Evolutionary conservation across 2,329 filamentous ascomycete genomes (phyloP), one percentile per base, ranked within the genome.

Genomic region (Elsinoe fawcettii): DNA sequence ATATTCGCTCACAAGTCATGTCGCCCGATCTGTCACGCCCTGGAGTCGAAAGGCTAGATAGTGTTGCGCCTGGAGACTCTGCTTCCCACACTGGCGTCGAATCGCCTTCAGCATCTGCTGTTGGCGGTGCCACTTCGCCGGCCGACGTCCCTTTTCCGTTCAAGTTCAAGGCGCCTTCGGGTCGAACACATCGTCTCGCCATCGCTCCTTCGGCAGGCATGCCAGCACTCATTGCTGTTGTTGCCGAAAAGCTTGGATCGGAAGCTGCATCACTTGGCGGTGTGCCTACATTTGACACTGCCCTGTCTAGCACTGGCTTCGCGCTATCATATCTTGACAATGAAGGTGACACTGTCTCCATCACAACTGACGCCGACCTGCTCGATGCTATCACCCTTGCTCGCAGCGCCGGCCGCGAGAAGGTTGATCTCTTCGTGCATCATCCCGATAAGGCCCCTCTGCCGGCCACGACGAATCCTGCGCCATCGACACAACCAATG

Each of bases 141-240:
- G 77, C 88, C 65, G 88, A 95, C 63, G 73, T 82, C 9, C 89
- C 92, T 0, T 99, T 97, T 74, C 84, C 92, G 2, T 99, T 99
- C 84, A 99, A 99, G 73, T 99, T 99, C 81, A 97, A 97, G 77
- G 90, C 93, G 1, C 93, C 93, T 1, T 91, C 89, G 64, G 93
- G 92, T 46, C 88, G 93, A 55, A 91, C 97, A 16, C 93, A 99
- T 73, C 85, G 93, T 56, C 76, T 99, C 53, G 93, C 97, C 67
- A 85, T 96, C 25, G 78, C 84, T 56, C 86, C 90, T 9, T 83
- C 87, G 20, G 83, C 89, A 57, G 93, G 93, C 41, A 83, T 99
- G 61, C 82, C 81, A 18, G 83, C 89, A 41, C 84, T 99, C 59
- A 84, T 97, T 25, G 72, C 79, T 23, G 84, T 82, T 59, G 90